Conservation (phyloP, 139 green algal species). For the Eudorina sp. region DNA sequence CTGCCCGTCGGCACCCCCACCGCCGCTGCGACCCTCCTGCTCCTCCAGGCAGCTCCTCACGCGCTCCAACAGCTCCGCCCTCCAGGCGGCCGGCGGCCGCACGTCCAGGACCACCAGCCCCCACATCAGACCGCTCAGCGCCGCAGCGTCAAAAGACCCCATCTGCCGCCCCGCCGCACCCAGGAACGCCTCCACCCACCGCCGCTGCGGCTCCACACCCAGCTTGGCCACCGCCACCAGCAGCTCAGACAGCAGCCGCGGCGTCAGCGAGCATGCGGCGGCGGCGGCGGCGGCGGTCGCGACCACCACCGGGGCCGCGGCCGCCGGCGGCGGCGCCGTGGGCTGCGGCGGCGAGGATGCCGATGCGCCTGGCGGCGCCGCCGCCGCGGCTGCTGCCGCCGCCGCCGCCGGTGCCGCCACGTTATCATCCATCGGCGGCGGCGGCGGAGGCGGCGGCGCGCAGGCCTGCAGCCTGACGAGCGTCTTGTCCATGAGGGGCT, state of each 20-base stretch:
- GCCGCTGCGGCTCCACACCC: background rate
- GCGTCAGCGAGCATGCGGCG: background rate
- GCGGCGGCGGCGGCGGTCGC: too few relatives aligned
- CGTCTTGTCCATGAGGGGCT: constrained; percentile 9
- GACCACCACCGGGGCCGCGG: background rate
- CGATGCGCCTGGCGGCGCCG: background rate
- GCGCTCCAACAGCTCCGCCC: background rate
- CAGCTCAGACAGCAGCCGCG: constrained; percentile 19
- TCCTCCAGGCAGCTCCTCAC: background rate
- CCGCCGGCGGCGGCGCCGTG: background rate
- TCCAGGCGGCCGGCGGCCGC: background rate
- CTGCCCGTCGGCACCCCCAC: too few relatives aligned
- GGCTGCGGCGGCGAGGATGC: background rate
- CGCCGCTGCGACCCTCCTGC: background rate
- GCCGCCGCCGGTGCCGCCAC: background rate
- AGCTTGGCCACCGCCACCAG: constrained; percentile 26
- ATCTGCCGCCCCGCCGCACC: background rate
- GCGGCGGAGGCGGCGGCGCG: background rate
- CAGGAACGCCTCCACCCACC: background rate
- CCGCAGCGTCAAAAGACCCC: background rate
- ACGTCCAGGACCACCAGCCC: constrained; percentile 33
- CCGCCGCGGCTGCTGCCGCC: background rate
- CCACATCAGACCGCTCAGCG: constrained; percentile 20
- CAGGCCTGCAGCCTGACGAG: background rate
- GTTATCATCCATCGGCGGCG: background rate